phyloP scores from a whole-genome alignment of 2,329 filamentous ascomycete genomes.

The Paraphoma chrysanthemicola region DNA sequence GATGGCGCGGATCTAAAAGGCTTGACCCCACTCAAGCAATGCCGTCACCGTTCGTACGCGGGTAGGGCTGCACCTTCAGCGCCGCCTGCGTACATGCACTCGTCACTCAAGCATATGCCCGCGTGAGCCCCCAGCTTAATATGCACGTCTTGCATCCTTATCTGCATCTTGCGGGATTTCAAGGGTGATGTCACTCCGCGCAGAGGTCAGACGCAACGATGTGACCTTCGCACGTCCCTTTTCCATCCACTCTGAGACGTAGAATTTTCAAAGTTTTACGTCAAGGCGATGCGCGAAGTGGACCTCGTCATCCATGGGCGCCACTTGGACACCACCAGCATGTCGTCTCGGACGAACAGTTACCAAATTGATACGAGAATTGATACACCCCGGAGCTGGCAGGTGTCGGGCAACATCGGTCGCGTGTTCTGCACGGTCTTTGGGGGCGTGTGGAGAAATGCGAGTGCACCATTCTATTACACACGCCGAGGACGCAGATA shows the following conservation, averaged over 20 bases:
- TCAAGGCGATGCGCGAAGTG: constrained; percentile 36
- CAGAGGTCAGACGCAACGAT: neutral
- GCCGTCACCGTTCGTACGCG: neutral
- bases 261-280: constrained; percentile 40
- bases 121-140: neutral
- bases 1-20: constrained; percentile 23
- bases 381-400: neutral
- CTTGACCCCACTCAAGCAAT: constrained; percentile 24
- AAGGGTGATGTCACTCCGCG: constrained; percentile 5
- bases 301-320: constrained; percentile 24
- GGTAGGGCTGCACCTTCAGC: neutral
- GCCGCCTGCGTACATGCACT: neutral
- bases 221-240: constrained; percentile 24
- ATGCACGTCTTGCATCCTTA: neutral
- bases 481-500: constrained; percentile 22
- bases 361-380: neutral
- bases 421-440: constrained; percentile 4
- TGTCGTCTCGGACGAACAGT: constrained; percentile 1
- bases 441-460: constrained; percentile 16
- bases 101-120: constrained; percentile 7
- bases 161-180: constrained; percentile 1
- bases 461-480: constrained; percentile 27
- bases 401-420: constrained; percentile 21
- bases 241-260: constrained; percentile 16
- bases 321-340: neutral